Conservation (phyloP, 768 basidiomycete species). For the Phlebiopsis flavidoalba region DNA sequence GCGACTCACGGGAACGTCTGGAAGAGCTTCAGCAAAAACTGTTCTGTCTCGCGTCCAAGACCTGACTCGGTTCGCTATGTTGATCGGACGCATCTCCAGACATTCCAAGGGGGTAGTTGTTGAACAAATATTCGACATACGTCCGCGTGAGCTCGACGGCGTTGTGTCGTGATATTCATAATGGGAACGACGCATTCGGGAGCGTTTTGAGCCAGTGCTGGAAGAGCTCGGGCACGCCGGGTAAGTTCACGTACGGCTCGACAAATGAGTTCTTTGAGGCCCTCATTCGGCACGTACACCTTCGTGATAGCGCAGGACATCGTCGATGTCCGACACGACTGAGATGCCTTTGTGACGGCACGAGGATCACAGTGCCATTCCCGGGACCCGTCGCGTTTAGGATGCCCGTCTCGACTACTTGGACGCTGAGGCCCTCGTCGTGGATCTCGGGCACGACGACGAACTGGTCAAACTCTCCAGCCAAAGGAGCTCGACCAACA, state of each 20-base stretch:
- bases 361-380: constrained; percentile 27
- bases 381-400: constrained; percentile 18
- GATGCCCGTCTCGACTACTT: constrained; percentile 15
- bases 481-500: too few relatives aligned
- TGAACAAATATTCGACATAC: constrained; percentile 28
- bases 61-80: constrained; percentile 26
- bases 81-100: constrained; percentile 29
- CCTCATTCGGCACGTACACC: constrained; percentile 28
- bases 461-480: constrained; percentile 21
- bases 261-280: constrained; percentile 29
- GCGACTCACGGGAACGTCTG: constrained; percentile 28
- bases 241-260: constrained; percentile 23
- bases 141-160: constrained; percentile 27
- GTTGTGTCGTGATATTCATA: constrained; percentile 32
- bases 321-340: constrained; percentile 30
- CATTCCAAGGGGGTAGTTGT: constrained; percentile 27
- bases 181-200: constrained; percentile 26
- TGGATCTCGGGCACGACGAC: constrained; percentile 12
- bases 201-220: constrained; percentile 22
- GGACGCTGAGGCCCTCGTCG: constrained; percentile 11
- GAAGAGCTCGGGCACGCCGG: constrained; percentile 26
- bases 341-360: constrained; percentile 24
- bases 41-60: constrained; percentile 24
- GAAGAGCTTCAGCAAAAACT: constrained; percentile 23
- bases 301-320: constrained; percentile 29